Base-by-base conservation (phyloP, 768 basidiomycete genomes). In the Daedalea quercina region DNA sequence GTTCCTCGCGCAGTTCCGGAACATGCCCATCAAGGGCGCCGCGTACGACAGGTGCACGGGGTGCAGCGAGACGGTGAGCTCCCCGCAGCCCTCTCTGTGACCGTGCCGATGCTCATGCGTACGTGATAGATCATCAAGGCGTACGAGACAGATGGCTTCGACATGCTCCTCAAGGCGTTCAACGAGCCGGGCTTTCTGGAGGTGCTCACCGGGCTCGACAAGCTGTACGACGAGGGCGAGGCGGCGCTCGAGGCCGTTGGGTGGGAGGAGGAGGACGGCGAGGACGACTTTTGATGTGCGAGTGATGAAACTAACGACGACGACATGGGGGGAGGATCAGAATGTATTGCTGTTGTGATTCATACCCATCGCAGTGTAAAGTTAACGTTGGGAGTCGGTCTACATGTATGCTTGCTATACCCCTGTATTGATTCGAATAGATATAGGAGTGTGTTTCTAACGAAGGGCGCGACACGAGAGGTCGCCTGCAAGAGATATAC, bases 41-140 rank as follows among this genome's bases (percentile, higher is more conserved):
- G 90, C 93, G 1, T 99, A 88, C 64, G 79, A 85, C 50, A 73
- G 76, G 51, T 99, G 95, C 66, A 95, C 94, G 1, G 96, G 91
- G 0, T 99, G 96, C 64, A 89, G 87, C 50, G 82, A 88, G 57
- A 76, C 75, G 20, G 91, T 92, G 54, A 57, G 81, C 68, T 3
- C 15, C 35, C 50, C 33, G 26, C 33, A 7, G 33, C 35, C 12
- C 20, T 23, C 8, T 4, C 9, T 44, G 9, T 20, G 12, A 19
- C 20, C 28, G 12, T 19, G 49, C 52, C 22, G 23, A 43, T 11
- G 44, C 44, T 50, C 43, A 45, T 12, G 24, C 2, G n/a, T 4
- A 22, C 24, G 2, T 17, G 13, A n/a, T 59, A 93, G 90, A 82
- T 96, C 17, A 55, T 97, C 28, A 69, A 78, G n/a, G 87, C 84